Evolutionary conservation across 148 eudicot genomes (phyloP), one percentile per base, ranked within the genome.

Genomic region (Spergularia marina): DNA sequence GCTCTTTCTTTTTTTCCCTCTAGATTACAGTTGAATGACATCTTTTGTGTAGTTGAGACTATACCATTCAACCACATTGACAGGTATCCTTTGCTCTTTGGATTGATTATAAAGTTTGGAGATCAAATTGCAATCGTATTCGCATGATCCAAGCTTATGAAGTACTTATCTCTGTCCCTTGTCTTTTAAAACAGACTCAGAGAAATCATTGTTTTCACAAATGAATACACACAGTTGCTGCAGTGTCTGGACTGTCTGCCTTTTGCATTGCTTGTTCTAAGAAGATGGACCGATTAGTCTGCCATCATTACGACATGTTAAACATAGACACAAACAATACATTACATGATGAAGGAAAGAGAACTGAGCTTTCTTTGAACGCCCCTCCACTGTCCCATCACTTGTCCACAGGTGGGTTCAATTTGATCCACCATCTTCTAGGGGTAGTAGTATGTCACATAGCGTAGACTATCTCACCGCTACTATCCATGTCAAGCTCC

Each of bases 401-500:
- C 20, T 52, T 23, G 5, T 68, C 39, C 47, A 62, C 16, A 13
- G 14, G 49, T 44, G 4, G 49, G 36, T 30, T 30, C 36, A 30
- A 30, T 30, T 30, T 30, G 36, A 44, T 44, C 10, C 49, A 53
- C 23, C 47, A 60, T 36, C 23, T 70, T 53, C 53, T 58, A 16
- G 25, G 20, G 7, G 70, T 4, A 9, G 54, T 7, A 58, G 34
- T 58, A 6, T 10, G 36, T 86, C 84, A 90, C 85, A 90, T 87
- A 54, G 95, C 95, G 71, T 89, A 93, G 5, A 93, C 84, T 10
- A 93, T 81, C 79, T 93, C 98, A 47, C 98, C 98, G n/a, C 98
- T 93, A 66, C 98, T 93, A 70, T 91, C 96, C 11, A 89, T 23
- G 74, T 93, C 98, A 62, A 93, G 96, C 74, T 93, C 98, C 0